A percentile compares a stretch with the other conserved stretches of the same genome.
These are phyloP conservation scores for Entomortierella chlamydospora DNA, from an alignment of 192 early-diverging fungal species.

Conservation along the genomic window DNA sequence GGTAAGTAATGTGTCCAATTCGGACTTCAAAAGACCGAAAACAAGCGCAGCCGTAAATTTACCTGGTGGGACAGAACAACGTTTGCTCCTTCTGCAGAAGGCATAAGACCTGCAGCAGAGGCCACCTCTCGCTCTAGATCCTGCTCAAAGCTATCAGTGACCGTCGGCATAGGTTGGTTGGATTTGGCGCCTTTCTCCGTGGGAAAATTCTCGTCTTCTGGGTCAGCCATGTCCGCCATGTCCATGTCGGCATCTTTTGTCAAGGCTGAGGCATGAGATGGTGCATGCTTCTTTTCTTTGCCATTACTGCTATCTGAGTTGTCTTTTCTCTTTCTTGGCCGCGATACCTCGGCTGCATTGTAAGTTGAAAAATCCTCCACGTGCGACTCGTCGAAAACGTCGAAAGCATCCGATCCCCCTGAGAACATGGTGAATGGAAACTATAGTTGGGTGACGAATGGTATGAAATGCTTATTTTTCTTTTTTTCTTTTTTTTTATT, in stretches of 20 bases:
- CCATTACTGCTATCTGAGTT: conserved; percentile 4
- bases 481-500: conserved; percentile 3
- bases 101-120: conserved; percentile 60
- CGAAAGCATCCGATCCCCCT: conserved; percentile 36
- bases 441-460: background rate
- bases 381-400: conserved; percentile 43
- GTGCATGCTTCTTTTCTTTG: conserved; percentile 25
- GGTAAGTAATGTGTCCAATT: background rate
- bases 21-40: background rate
- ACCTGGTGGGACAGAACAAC: conserved; percentile 61
- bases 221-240: conserved; percentile 18
- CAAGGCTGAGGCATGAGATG: too few species aligned
- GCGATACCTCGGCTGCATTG: background rate
- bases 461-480: background rate
- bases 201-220: conserved; percentile 31
- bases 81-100: conserved; percentile 56
- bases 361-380: conserved; percentile 40
- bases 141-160: conserved; percentile 77
- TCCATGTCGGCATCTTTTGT: conserved; percentile 40
- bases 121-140: conserved; percentile 76
- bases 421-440: conserved; percentile 25
- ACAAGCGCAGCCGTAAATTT: conserved; percentile 4
- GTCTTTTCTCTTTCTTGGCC: conserved; percentile 25
- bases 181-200: conserved; percentile 9
- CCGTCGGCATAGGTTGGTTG: conserved; percentile 59